Evolutionary conservation across 164 flowering plant species (phyloP), one percentile per base, ranked within the genome.

Genomic region (Chloranthus sessilifolius): DNA sequence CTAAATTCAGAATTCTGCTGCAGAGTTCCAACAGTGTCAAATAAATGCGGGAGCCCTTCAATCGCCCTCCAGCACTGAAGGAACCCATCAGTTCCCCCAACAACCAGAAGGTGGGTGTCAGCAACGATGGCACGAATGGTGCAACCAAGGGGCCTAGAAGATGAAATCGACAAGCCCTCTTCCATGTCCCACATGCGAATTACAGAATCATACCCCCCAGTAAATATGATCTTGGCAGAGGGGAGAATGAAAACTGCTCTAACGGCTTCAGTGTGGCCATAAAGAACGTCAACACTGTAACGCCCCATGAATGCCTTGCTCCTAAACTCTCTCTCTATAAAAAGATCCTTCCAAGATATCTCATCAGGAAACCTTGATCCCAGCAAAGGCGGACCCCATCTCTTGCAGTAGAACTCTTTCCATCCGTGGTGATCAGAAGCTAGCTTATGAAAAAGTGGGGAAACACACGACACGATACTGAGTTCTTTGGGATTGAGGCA

Each of bases 121-220:
- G 94, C 95, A 11, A 79, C 76, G 56, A 88, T 79, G 2, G 98
- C 94, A 5, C 98, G 74, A 23, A 88, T 75, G 5, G 96, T 85
- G 68, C 98, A 83, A 23, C 88, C 91, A 33, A 92, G 74, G 2
- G 83, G 74, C 8, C 67, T 55, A 0, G 95, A 85, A 0, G 88
- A 72, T 27, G 80, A 72, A 52, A 92, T 71, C 0, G 63, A 66
- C 38, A 72, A 40, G 7, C 98, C 96, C 11, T 88, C 95, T 50
- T 88, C 98, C 80, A 85, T 33, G 50, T 77, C 75, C 98, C 98
- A 92, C 74, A 88, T 80, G 36, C 88, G 70, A 23, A 85, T 72
- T 31, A 74, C 61, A 1, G 73, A 71, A 52, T 92, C 98, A 77
- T 92, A 88, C 7, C 96, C 96, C 2, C 82, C 76, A 25, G 87